phyloP scores from a whole-genome alignment of 1,139 yeast genomes.

The Suhomyces bribrorum region DNA sequence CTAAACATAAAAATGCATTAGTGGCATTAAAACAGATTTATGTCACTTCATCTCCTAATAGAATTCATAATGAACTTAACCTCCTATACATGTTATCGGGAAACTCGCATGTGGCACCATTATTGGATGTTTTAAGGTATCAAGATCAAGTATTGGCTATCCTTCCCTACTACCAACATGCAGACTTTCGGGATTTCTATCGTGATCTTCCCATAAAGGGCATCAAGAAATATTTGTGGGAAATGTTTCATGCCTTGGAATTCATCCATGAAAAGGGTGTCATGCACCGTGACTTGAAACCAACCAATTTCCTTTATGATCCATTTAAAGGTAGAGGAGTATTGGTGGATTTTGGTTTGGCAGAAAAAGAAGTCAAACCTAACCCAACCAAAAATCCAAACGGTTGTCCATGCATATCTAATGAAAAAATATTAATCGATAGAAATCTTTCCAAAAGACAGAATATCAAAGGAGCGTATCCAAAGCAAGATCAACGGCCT shows the following conservation, averaged over 20 bases:
- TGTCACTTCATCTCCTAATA: constrained; percentile 90
- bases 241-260: constrained; percentile 71
- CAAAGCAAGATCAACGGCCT: constrained; percentile 79
- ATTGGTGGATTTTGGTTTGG: constrained; percentile 89
- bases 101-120: constrained; percentile 78
- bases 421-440: constrained; percentile 20
- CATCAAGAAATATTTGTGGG: constrained; percentile 76
- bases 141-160: constrained; percentile 94
- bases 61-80: constrained; percentile 85
- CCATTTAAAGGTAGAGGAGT: constrained; percentile 77
- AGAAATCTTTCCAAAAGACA: constrained; percentile 36
- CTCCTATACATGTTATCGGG: constrained; percentile 69
- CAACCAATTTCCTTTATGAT: constrained; percentile 83
- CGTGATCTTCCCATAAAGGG: constrained; percentile 78
- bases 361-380: constrained; percentile 50
- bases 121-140: constrained; percentile 80
- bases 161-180: constrained; percentile 86
- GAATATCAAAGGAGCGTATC: constrained; percentile 63
- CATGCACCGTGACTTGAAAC: constrained; percentile 88
- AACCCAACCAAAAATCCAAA: constrained; percentile 20
- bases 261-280: constrained; percentile 76
- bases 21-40: constrained; percentile 94
- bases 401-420: constrained; percentile 18
- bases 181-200: constrained; percentile 86
- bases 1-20: constrained; percentile 43